Evolutionary conservation across 352 stramenopile species (phyloP), one percentile per base, ranked within the genome.

Genomic region (Pythium volutum): DNA sequence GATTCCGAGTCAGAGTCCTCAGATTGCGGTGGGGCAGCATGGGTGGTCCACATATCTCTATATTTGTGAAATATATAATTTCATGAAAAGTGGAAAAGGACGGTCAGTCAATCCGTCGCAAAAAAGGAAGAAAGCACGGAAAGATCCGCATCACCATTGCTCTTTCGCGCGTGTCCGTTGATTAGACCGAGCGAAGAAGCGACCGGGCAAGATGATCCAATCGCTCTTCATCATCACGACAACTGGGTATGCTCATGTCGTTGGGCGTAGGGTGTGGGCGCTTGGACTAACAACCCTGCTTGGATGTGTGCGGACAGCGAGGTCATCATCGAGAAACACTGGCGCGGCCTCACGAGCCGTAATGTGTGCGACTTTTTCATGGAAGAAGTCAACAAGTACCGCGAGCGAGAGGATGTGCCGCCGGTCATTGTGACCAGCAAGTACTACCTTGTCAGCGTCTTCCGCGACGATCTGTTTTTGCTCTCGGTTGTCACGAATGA

Each of bases 311-410:
- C 18, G 41, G 15, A 16, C 64, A 95, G 87, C 64, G 96, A 99
- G 80, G 89, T 98, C 48, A 89, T 99, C 62, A 98, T 99, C 69
- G 97, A 99, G 77, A 98, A 98, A 69, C 97, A 99, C 74, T 99
- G 97, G 89, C 93, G 96, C 26, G 95, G 90, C 4, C 82, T 97
- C 49, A 98, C 95, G 29, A 95, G 81, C 58, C 91, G 97, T 58
- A 96, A 91, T 59, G 88, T 99, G 51, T 98, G 96, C 75, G 96
- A 99, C 60, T 97, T 97, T 69, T 99, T 99, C 80, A 98, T 98
- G 95, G 91, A 98, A 58, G 87, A 97, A 62, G 96, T 96, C 67
- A 98, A 90, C 82, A 98, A 94, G 71, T 94, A 94, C 69, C 80
- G 82, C 27, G 79, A 91, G 62, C 82, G 84, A 10, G 83, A 92